These are phyloP conservation scores for Monilinia polystroma DNA, from an alignment of 2,329 filamentous ascomycete genomes.

Conservation along the genomic window DNA sequence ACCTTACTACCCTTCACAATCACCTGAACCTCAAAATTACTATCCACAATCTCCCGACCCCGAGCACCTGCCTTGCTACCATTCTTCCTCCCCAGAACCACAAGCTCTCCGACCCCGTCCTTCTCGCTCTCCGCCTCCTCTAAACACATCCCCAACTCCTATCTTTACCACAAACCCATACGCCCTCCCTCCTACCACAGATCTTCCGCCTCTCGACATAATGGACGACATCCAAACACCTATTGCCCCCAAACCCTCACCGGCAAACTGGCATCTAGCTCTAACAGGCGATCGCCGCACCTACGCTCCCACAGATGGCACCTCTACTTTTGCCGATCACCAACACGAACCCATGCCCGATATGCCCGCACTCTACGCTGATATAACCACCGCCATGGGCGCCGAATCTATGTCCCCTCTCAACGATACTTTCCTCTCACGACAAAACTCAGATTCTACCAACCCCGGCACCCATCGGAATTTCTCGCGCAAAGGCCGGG, in stretches of 20 bases:
- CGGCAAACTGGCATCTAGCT: conserved; percentile 20
- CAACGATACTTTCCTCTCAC: not conserved
- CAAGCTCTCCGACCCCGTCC: conserved; percentile 9
- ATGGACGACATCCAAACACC: conserved; percentile 19
- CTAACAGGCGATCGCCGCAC: conserved; percentile 18
- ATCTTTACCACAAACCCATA: not conserved
- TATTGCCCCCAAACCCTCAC: not conserved
- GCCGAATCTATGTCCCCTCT: conserved; percentile 6
- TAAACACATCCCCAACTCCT: not conserved
- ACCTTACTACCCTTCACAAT: conserved; percentile 7
- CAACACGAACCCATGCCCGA: conserved; percentile 17
- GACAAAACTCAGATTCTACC: not conserved
- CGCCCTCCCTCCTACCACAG: conserved; percentile 1
- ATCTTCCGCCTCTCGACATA: conserved; percentile 18
- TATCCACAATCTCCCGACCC: conserved; percentile 4
- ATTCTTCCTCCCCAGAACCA: not conserved
- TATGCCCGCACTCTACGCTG: conserved; percentile 17
- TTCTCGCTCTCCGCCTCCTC: conserved; percentile 8
- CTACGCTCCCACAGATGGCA: conserved; percentile 11
- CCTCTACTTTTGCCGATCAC: not conserved
- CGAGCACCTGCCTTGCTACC: not conserved
- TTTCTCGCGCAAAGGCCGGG: conserved; percentile 20
- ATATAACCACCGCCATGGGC: conserved; percentile 4
- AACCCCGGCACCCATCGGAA: not conserved
- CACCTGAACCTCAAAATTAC: conserved; percentile 10